Evolutionary conservation across 139 green algal genomes (phyloP), one percentile per base, ranked within the genome.

Genomic region (Closterium sp.): DNA sequence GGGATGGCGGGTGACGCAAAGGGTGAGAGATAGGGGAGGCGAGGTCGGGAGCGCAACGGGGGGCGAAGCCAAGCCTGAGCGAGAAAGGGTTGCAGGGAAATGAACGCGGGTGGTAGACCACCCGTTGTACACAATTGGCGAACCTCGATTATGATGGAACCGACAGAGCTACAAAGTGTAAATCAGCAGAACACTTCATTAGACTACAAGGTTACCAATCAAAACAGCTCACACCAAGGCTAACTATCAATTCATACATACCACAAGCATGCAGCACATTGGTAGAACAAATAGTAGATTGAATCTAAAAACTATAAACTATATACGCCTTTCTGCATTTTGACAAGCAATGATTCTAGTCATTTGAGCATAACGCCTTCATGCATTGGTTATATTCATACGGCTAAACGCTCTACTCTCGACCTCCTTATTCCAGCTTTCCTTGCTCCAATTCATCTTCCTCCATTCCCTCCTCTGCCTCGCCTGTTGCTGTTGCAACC

Each of bases 401-500:
- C n/a, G n/a, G n/a, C n/a, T n/a, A 73, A 73, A 21, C 13, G 2
- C 50, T 21, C 17, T 70, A 17, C 45, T n/a, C n/a, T n/a, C n/a
- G n/a, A 70, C 45, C 17, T 24, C 6, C 27, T 31, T 87, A 87
- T 19, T 87, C 84, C 84, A 87, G 22, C 84, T 87, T 87, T 21
- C 84, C 84, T 24, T 87, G n/a, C 84, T 87, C 84, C n/a, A 31
- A 31, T 31, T 87, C 84, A 24, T 87, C 84, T 87, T 87, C 84
- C 28, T 30, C 84, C 84, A 87, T 22, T 13, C n/a, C 84, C 27
- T 32, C 84, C 22, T 87, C 84, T 17, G 6, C 84, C n/a, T 87
- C 84, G 19, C 28, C 84, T 30, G n/a, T 4, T 30, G n/a, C 84
- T 31, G n/a, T 19, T 31, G 84, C 1, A 87, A 31, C 84, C 0